phyloP scores from a whole-genome alignment of 257 asterid genomes.

The Leonotis leonurus region DNA sequence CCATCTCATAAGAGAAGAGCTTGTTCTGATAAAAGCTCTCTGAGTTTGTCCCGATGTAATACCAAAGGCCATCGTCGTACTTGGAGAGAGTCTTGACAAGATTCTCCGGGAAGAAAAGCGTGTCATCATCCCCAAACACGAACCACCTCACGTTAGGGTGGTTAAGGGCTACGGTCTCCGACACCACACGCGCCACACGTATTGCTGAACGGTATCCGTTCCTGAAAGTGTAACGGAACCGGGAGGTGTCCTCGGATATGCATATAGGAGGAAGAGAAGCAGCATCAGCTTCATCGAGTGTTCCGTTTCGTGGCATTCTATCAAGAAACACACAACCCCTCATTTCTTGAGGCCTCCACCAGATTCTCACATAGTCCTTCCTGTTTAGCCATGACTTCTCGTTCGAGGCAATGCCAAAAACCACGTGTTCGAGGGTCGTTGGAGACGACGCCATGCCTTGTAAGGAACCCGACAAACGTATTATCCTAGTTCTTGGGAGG shows the following conservation, averaged over 20 bases:
- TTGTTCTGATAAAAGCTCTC: constrained; percentile 56
- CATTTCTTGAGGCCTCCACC: constrained; percentile 73
- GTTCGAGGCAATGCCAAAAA: constrained; percentile 72
- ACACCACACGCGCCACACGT: constrained; percentile 65
- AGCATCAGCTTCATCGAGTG: constrained; percentile 2
- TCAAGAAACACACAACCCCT: constrained; percentile 81
- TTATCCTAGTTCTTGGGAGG: constrained; percentile 15
- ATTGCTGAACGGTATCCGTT: constrained; percentile 67
- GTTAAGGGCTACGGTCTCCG: constrained; percentile 50
- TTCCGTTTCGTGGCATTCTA: constrained; percentile 18
- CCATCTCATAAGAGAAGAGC: constrained; percentile 54
- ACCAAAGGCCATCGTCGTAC: constrained; percentile 73
- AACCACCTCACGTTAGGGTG: constrained; percentile 66
- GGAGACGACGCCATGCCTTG: constrained; percentile 21
- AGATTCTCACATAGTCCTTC: constrained; percentile 44
- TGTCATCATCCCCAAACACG: constrained; percentile 88
- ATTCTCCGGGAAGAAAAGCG: constrained; percentile 77
- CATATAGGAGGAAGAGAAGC: constrained; percentile 48
- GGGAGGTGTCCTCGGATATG: constrained; percentile 53
- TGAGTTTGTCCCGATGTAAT: constrained; percentile 64
- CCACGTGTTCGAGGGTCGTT: constrained; percentile 55
- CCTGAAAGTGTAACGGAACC: constrained; percentile 50
- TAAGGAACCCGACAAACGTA: constrained; percentile 17
- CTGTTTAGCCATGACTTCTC: constrained; percentile 43
- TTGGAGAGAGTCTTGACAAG: constrained; percentile 63